Base-by-base conservation (phyloP, 805 yeast genomes). In the Lipomyces mesembrius region DNA sequence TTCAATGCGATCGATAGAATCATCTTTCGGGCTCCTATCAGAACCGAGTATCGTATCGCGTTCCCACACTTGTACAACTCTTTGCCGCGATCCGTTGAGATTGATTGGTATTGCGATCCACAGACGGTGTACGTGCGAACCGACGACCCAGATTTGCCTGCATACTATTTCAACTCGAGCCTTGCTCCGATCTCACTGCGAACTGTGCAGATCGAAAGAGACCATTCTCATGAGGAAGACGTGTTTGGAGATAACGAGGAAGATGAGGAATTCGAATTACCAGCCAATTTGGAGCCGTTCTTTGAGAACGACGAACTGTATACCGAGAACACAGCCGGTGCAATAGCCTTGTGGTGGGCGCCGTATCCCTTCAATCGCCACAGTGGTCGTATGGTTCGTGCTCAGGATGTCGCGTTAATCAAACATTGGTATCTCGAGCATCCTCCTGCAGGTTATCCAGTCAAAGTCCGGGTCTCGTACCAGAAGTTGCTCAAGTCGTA, bases 1-100 rank as follows among this genome's bases (percentile, higher is more conserved):
- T 93, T 95, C 79, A 93, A 93, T 74, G 85, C 97, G 8, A 84
- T 94, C 52, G 97, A 93, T 74, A 81, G 97, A 75, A 87, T 92
- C 29, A 92, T 95, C 27, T 89, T 91, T 78, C 83, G 99, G 67
- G 80, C 80, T 17, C 91, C 91, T 0, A 80, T 92, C 49, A 82
- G 90, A 73, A 88, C 96, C 0, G 99, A 94, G 76, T 91, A 91
- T 76, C 84, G 85, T 68, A 89, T 95, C 20, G 96, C 97, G 0
- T 92, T 84, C 71, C 98, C 99, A 0, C 89, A 85, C 73, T 77
- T 95, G 60, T 93, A 90, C 77, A 94, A 93, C 73, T 87, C 95
- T 1, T 80, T 86, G 53, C 93, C 92, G 2, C 83, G 88, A 66
- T 83, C 86, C 9, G 91, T 91, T 4, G 80, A 81, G 55, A 78